Base-by-base conservation (phyloP, 768 basidiomycete species). In the Pholiota molesta region DNA sequence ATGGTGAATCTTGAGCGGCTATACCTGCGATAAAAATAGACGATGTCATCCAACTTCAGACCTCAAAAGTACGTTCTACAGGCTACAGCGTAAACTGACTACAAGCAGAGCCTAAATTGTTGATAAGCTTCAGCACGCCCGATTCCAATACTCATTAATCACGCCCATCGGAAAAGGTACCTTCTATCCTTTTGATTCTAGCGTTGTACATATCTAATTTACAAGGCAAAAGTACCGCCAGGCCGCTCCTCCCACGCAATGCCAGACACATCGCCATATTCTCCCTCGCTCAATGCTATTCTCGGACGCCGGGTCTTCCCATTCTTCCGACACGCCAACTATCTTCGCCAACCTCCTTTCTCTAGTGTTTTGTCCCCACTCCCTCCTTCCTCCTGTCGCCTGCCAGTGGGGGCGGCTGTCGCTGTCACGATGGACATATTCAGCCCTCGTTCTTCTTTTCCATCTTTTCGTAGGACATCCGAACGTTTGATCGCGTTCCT, bases 361-460 rank as follows among this genome's bases (percentile, higher is more conserved):
- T 49, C 23, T 26, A 49, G 4, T 6, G 9, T 5, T 49, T 49
- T 49, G n/a, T 49, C 47, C 47, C 23, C 47, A 49, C 47, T 26
- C 47, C 4, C n/a, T 45, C 21, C 19, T 26, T 2, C 19, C n/a
- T 2, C 23, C 21, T 44, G 42, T 44, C 42, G 42, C n/a, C 47
- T 49, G 47, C 47, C 56, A n/a, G 19, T 37, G 35, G 19, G 1
- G 53, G 1, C 6, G 17, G 2, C 33, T 14, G 53, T 11, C 35
- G n/a, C 29, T 49, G 47, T 58, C 47, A 51, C 33, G 29, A 35
- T 51, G 47, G 33, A 58, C 45, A 39, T 21, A 35, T 58, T 37
- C 45, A 44, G 40, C 52, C 42, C 52, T 21, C 53, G 21, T 55
- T 26, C 59, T 60, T 52, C 52, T 47, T n/a, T 60, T 44, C 52